A percentile compares a stretch with the other conserved stretches of the same genome.
These are phyloP conservation scores for Pythium monospermum DNA, from an alignment of 352 stramenopile genomes.

Conservation along the genomic window DNA sequence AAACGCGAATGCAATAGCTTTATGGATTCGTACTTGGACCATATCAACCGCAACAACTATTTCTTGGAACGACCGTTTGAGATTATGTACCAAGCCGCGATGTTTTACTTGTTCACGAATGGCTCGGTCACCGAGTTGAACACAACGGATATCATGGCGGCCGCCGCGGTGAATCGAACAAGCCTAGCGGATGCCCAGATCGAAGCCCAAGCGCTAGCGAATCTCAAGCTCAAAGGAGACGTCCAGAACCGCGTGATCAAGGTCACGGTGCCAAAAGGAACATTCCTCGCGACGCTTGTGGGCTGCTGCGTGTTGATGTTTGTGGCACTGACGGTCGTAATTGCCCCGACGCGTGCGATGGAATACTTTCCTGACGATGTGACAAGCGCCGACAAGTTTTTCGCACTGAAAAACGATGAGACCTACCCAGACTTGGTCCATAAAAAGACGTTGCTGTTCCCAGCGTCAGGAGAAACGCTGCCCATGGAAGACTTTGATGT, in stretches of 20 bases:
- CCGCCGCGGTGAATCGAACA: background rate
- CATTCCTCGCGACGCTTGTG: constrained; percentile 35
- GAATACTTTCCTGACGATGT: constrained; percentile 20
- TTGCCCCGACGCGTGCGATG: constrained; percentile 28
- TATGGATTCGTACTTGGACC: constrained; percentile 4
- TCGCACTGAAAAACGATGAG: constrained; percentile 5
- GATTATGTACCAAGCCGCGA: constrained; percentile 1
- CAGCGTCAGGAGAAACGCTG: constrained; percentile 7
- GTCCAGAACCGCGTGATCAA: constrained; percentile 9
- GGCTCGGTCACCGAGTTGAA: constrained; percentile 9
- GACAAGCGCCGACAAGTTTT: constrained; percentile 7
- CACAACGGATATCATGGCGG: background rate
- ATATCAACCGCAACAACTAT: background rate
- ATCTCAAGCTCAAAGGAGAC: constrained; percentile 17
- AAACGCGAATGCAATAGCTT: background rate
- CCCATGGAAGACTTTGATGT: constrained; percentile 15
- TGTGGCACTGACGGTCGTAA: constrained; percentile 23
- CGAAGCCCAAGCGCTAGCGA: background rate
- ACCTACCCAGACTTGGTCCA: constrained; percentile 12
- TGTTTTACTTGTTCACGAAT: constrained; percentile 14
- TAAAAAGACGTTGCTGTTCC: constrained; percentile 16
- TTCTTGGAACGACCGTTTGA: background rate
- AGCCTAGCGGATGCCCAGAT: background rate
- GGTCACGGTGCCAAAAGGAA: constrained; percentile 15
- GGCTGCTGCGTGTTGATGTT: constrained; percentile 28